phyloP scores from a whole-genome alignment of 352 stramenopile genomes.

The Peronosclerospora sorghi region DNA sequence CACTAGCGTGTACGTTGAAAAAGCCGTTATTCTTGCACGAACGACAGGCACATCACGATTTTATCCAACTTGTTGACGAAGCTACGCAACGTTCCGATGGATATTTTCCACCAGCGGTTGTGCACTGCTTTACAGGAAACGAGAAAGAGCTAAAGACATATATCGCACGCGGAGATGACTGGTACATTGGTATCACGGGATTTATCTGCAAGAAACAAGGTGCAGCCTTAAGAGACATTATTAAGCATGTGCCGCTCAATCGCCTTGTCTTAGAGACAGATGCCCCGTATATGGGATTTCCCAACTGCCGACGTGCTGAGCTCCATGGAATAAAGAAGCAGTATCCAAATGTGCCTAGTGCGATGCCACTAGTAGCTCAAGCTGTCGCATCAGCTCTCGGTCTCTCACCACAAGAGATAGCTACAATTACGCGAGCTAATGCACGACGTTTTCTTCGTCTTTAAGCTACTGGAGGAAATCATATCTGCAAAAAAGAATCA shows the following conservation, averaged over 20 bases:
- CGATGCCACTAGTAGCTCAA: slow-evolving; percentile 46
- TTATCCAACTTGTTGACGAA: slow-evolving; percentile 56
- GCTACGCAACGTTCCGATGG: slow-evolving; percentile 22
- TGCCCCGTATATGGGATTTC: slow-evolving; percentile 86
- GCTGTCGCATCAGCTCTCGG: slow-evolving; percentile 39
- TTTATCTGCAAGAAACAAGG: slow-evolving; percentile 82
- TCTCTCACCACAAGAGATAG: slow-evolving; percentile 40
- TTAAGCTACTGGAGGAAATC: slow-evolving; percentile 1
- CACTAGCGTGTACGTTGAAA: slow-evolving; percentile 44
- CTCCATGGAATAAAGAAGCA: slow-evolving; percentile 38
- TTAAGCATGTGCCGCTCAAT: slow-evolving; percentile 56
- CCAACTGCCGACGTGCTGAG: slow-evolving; percentile 42
- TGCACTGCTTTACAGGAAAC: slow-evolving; percentile 88
- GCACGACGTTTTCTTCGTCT: slow-evolving; percentile 60
- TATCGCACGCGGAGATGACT: slow-evolving; percentile 45
- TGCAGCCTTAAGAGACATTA: slow-evolving; percentile 37
- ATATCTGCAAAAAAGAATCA: too few species aligned
- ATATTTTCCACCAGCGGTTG: slow-evolving; percentile 47
- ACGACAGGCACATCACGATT: slow-evolving; percentile 62
- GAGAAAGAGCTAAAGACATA: slow-evolving; percentile 65
- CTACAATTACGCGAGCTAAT: slow-evolving; percentile 47
- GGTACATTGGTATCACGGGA: slow-evolving; percentile 87
- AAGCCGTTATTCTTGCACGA: slow-evolving; percentile 83
- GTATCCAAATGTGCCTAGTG: slow-evolving; percentile 70
- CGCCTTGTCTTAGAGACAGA: slow-evolving; percentile 87